A percentile compares a stretch with the other conserved stretches of the same genome.
These are phyloP conservation scores for Entomortierella chlamydospora DNA, from an alignment of 192 early-diverging fungal species.

Conservation along the genomic window DNA sequence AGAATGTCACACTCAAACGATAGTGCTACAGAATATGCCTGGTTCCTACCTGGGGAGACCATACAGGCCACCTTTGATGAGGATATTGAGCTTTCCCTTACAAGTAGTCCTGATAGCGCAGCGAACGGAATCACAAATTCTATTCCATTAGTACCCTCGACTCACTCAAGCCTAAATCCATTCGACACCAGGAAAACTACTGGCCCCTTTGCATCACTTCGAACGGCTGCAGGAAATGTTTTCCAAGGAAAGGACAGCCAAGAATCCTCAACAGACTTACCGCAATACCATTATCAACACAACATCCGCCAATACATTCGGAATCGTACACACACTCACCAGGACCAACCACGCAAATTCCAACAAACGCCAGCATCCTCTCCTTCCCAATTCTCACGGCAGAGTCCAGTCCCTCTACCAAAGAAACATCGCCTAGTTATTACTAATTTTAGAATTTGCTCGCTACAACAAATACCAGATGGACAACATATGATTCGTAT, in stretches of 20 bases:
- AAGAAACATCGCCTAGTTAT: slow-evolving; percentile 3
- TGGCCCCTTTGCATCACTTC: not conserved
- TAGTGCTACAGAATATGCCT: not conserved
- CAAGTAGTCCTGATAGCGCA: not conserved
- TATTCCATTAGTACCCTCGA: not conserved
- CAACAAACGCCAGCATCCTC: not conserved
- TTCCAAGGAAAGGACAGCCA: not conserved
- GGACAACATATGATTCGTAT: not conserved
- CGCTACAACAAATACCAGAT: not conserved
- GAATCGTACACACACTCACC: slow-evolving; percentile 1
- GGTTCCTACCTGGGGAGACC: slow-evolving; percentile 9
- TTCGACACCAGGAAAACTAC: not conserved
- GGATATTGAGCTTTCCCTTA: slow-evolving; percentile 4
- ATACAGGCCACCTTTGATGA: not conserved
- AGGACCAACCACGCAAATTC: not conserved
- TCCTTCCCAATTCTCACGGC: not conserved
- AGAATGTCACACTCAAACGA: not conserved
- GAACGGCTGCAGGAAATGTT: slow-evolving; percentile 1
- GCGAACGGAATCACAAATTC: no score
- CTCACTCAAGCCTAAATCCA: no score
- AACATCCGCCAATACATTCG: not conserved
- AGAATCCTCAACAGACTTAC: not conserved
- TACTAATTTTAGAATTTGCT: slow-evolving; percentile 31
- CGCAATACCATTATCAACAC: not conserved
- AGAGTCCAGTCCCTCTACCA: not conserved